A percentile compares a stretch with the other conserved stretches of the same genome.
Conservation (phyloP, 495 filamentous ascomycete species). For the Hypomontagnella monticulosa region DNA sequence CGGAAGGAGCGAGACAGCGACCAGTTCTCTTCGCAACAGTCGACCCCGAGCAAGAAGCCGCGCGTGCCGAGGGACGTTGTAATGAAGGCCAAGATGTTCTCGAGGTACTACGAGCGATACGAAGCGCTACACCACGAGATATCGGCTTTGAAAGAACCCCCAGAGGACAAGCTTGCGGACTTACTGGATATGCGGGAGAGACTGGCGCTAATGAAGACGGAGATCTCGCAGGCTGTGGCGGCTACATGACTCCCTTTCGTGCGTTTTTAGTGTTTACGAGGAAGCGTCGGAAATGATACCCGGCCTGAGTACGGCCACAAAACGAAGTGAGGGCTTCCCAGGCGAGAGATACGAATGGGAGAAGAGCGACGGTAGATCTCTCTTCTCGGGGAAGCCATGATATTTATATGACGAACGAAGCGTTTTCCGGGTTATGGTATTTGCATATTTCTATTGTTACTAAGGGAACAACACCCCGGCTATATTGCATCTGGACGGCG, state of each 20-base stretch:
- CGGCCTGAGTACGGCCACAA: no score
- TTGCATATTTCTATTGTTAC: no score
- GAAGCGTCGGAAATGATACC: neutral
- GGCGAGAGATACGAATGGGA: neutral
- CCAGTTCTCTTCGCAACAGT: conserved; percentile 41
- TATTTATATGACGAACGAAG: no score
- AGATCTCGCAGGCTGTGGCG: conserved; percentile 67
- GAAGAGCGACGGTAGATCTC: no score
- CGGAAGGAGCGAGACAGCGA: conserved; percentile 49
- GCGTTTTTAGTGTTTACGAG: conserved; percentile 10
- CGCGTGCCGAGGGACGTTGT: conserved; percentile 51
- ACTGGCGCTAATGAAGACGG: conserved; percentile 70
- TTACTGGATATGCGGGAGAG: conserved; percentile 69
- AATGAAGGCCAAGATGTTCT: conserved; percentile 69
- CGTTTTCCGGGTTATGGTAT: no score
- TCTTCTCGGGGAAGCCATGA: no score
- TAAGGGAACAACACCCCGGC: no score
- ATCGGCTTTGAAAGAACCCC: conserved; percentile 59
- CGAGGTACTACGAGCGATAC: conserved; percentile 70
- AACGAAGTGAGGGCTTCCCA: neutral
- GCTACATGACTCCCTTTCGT: neutral
- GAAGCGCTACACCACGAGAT: conserved; percentile 68
- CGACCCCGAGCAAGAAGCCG: conserved; percentile 49
- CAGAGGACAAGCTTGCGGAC: conserved; percentile 64
- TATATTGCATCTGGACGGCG: no score